Base-by-base conservation (phyloP, 1,284 basidiomycete species). In the Apiotrichum brassicae region DNA sequence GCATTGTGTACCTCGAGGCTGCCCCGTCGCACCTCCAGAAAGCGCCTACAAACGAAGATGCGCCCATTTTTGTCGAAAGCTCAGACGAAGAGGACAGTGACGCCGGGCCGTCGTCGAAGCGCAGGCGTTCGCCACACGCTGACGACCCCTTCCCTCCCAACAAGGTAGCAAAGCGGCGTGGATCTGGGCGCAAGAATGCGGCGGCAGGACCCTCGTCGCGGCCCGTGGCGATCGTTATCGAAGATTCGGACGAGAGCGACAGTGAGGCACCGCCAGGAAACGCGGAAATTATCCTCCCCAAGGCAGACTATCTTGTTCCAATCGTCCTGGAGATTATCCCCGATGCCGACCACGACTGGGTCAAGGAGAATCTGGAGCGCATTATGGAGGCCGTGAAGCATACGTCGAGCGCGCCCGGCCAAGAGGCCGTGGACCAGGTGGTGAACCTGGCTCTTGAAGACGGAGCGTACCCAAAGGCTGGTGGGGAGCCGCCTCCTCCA, bases 261-360 rank as follows among this genome's bases (percentile, higher is more conserved):
- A 3, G 14, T 22, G 30, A 8, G 16, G 20, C 6, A 16, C 35
- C 26, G 7, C 25, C 19, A 11, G 26, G 8, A 4, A 44, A 42
- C 8, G 7, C 12, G 6, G 25, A 9, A 6, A 45, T 39, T 14
- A 45, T 46, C 28, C 46, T 51, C 12, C 46, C 43, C 9, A 45
- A 49, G 33, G 46, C 58, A 11, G 51, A 52, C 18, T 53, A 60
- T 25, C 53, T 62, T 28, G 48, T 72, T 1, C 58, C 61, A 8
- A 33, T 51, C 6, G 58, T 72, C 2, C 54, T 66, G 23, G 66
- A 68, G 19, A 55, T 72, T 42, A 48, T 72, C 1, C 70, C 70
- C 3, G 66, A 72, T 42, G 49, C 68, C 14, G 60, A 58, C 47
- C 46, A 53, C 5, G 51, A 41, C 13, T 67, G 62, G 60, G 60